These are phyloP conservation scores for Ascochyta rabiei DNA, from an alignment of 2,329 filamentous ascomycete genomes.

Conservation along the genomic window DNA sequence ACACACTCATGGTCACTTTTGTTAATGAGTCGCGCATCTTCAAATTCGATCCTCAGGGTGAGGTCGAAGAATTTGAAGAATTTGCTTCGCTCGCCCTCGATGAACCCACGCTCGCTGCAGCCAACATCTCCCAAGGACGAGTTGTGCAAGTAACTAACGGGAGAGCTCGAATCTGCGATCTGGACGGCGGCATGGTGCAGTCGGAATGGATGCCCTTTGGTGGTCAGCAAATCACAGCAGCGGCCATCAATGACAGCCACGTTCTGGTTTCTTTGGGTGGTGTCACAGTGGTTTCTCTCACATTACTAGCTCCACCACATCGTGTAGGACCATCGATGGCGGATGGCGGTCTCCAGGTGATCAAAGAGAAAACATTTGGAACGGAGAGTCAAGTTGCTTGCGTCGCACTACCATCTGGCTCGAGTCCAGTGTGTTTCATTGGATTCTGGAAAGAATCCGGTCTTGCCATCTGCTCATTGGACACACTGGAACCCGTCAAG, in stretches of 20 bases:
- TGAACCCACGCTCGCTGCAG: conserved; percentile 73
- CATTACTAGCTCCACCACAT: conserved; percentile 50
- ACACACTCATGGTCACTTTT: conserved; percentile 81
- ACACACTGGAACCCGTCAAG: conserved; percentile 68
- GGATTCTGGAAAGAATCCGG: conserved; percentile 88
- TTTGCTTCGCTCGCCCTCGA: conserved; percentile 74
- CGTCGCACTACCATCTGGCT: conserved; percentile 71
- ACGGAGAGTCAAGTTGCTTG: conserved; percentile 82
- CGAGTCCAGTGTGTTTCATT: conserved; percentile 72
- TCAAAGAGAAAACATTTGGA: conserved; percentile 65
- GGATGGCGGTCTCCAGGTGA: conserved; percentile 61
- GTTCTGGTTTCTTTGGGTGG: conserved; percentile 79
- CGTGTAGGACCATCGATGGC: conserved; percentile 12
- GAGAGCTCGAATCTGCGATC: conserved; percentile 66
- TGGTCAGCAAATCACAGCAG: conserved; percentile 71
- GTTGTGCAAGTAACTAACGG: conserved; percentile 78
- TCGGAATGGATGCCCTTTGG: conserved; percentile 64
- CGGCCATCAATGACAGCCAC: conserved; percentile 73
- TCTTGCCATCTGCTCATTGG: conserved; percentile 74
- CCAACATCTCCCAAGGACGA: conserved; percentile 67
- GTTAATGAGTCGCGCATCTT: conserved; percentile 85
- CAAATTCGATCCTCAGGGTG: conserved; percentile 72
- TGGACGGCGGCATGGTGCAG: conserved; percentile 58
- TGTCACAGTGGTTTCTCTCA: conserved; percentile 71
- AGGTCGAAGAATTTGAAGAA: conserved; percentile 83